A percentile compares a stretch with the other conserved stretches of the same genome.
Conservation (phyloP, 495 filamentous ascomycete species). For the Penicillium ucsense region DNA sequence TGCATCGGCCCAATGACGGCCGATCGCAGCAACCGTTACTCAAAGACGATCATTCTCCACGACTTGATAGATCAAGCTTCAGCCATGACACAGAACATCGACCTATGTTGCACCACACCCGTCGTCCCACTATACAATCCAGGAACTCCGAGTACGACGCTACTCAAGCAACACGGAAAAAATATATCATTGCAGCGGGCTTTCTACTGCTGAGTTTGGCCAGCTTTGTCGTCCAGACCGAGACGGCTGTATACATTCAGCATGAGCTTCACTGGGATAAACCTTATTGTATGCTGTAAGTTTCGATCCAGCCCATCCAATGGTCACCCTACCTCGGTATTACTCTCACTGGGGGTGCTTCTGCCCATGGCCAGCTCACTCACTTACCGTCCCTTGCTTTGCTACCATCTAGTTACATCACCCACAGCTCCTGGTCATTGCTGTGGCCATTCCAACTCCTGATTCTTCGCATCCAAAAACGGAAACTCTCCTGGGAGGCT, state of each 20-base stretch:
- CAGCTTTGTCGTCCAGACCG: conserved; percentile 82
- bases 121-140: conserved; percentile 52
- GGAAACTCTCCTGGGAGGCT: conserved; percentile 62
- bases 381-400: conserved; percentile 7
- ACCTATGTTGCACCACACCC: conserved; percentile 35
- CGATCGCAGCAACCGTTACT: conserved; percentile 47
- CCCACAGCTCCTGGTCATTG: conserved; percentile 84
- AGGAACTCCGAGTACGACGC: conserved; percentile 48
- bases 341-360: not conserved
- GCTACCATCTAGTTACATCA: conserved; percentile 56
- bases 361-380: not conserved
- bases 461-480: conserved; percentile 64
- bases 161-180: conserved; percentile 56
- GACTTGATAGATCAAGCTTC: conserved; percentile 31
- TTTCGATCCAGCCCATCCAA: conserved; percentile 9
- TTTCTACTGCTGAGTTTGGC: conserved; percentile 74
- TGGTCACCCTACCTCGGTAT: not conserved
- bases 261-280: conserved; percentile 86
- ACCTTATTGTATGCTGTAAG: conserved; percentile 94
- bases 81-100: conserved; percentile 28
- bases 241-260: conserved; percentile 89
- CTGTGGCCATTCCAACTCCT: conserved; percentile 80
- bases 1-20: conserved; percentile 41
- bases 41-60: conserved; percentile 42
- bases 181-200: conserved; percentile 76